Evolutionary conservation across 2,329 filamentous ascomycete genomes (phyloP), one percentile per base, ranked within the genome.

Genomic region (Aciculosporium take): DNA sequence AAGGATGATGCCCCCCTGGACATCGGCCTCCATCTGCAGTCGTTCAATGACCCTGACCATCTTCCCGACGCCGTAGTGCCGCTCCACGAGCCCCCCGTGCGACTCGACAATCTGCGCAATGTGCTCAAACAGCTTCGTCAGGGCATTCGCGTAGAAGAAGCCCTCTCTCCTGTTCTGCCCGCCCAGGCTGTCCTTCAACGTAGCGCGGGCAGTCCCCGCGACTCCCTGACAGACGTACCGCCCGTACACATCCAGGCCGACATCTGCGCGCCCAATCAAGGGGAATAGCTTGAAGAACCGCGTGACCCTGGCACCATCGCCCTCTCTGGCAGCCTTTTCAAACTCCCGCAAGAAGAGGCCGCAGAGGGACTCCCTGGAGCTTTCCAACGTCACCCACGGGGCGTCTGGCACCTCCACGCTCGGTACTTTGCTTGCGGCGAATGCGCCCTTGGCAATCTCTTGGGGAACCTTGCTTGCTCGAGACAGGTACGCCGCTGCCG

Each of bases 251-350:
- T 98, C 89, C 43, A 98, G 61, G 1, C 91, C 91, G 7, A 89
- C 84, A 42, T 94, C 84, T 3, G 85, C 80, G 46, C 88, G 75
- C 12, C 84, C 88, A 55, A 98, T 95, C 28, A 98, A 67, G 13
- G 91, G 91, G 53, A 98, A 98, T 29, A 98, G 68, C 66, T 98
- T 98, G 67, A 98, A 98, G 67, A 98, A 98, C 32, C 91, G 72
- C 1, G 91, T 95, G 40, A 98, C 85, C 57, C 84, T 86, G 20
- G 84, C 74, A 3, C 85, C 87, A 53, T 96, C 88, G n/a, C 76
- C 81, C 32, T 91, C 87, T 46, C 76, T 73, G 2, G 88, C 84
- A 0, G 91, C 91, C 60, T 82, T 91, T 54, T 96, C 87, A 52
- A 98, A 98, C 64, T 98, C 91, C 45, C 89, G 74, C 56, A 96